Conservation (phyloP, 495 filamentous ascomycete species). For the Echria macrotheca region DNA sequence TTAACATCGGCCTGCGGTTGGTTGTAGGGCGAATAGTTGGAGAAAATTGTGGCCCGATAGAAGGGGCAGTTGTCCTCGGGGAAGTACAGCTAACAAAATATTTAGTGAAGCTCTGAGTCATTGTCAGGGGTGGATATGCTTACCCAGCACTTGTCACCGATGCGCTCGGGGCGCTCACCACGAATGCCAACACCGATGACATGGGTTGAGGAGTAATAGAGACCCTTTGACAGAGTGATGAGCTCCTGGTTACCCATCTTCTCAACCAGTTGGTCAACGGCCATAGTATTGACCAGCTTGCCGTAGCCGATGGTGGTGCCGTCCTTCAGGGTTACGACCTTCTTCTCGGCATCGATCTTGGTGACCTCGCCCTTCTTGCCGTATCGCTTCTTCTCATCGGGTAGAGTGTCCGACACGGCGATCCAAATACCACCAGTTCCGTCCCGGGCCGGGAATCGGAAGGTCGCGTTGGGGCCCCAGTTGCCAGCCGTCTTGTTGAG, state of each 20-base stretch:
- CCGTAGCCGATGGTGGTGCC: slow-evolving; percentile 88
- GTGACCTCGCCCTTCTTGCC: slow-evolving; percentile 78
- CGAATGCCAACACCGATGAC: slow-evolving; percentile 95
- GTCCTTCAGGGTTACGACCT: slow-evolving; percentile 74
- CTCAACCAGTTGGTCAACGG: slow-evolving; percentile 83
- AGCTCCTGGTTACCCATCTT: slow-evolving; percentile 83
- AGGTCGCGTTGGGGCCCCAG: slow-evolving; percentile 98
- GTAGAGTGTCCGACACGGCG: slow-evolving; percentile 88
- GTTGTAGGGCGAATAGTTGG: slow-evolving; percentile 99
- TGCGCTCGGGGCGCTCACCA: slow-evolving; percentile 86
- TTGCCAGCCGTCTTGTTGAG: slow-evolving; percentile 93
- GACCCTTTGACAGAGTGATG: slow-evolving; percentile 74
- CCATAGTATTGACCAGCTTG: slow-evolving; percentile 95
- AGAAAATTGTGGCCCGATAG: slow-evolving; percentile 99
- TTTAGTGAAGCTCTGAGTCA: slow-evolving; percentile 12
- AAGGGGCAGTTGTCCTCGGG: slow-evolving; percentile 98
- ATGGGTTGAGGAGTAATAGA: slow-evolving; percentile 97
- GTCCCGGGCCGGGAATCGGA: slow-evolving; percentile 93
- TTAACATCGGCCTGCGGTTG: slow-evolving; percentile 78
- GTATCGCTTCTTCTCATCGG: slow-evolving; percentile 84
- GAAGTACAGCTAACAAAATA: slow-evolving; percentile 78
- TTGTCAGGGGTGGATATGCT: slow-evolving; percentile 17
- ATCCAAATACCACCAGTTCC: slow-evolving; percentile 99
- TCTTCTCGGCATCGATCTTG: slow-evolving; percentile 77
- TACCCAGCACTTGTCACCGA: slow-evolving; percentile 99